phyloP scores from a whole-genome alignment of 345 rosid species.

The Euphorbia lathyris region DNA sequence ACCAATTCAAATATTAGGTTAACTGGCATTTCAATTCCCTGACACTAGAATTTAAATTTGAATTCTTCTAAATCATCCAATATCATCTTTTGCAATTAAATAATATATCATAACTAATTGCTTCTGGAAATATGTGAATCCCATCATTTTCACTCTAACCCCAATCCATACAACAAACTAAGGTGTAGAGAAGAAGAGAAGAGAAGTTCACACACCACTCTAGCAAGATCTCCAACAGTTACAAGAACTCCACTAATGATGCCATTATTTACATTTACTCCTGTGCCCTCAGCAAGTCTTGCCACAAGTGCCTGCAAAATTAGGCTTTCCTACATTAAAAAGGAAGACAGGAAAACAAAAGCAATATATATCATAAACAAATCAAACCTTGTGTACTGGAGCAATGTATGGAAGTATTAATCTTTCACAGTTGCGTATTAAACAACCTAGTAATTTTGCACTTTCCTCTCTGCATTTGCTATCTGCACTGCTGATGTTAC shows the following conservation, averaged over 20 bases:
- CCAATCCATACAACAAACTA: neutral
- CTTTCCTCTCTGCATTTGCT: slow-evolving; percentile 98
- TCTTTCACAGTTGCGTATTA: slow-evolving; percentile 94
- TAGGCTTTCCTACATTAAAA: slow-evolving; percentile 17
- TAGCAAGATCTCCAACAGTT: slow-evolving; percentile 98
- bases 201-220: slow-evolving; percentile 68
- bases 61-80: too few relatives aligned
- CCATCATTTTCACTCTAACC: neutral
- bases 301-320: slow-evolving; percentile 86
- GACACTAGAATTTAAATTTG: too few relatives aligned
- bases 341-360: neutral
- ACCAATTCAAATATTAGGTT: too few relatives aligned
- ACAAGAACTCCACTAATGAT: slow-evolving; percentile 91
- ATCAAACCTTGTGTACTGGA: slow-evolving; percentile 88
- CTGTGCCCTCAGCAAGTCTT: slow-evolving; percentile 82
- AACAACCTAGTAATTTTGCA: slow-evolving; percentile 92
- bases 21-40: too few relatives aligned
- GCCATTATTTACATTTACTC: slow-evolving; percentile 80
- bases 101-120: neutral
- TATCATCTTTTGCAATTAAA: too few relatives aligned
- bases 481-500: slow-evolving; percentile 86
- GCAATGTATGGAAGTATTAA: slow-evolving; percentile 87
- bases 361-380: slow-evolving; percentile 23
- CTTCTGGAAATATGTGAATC: neutral
- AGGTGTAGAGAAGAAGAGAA: neutral